Evolutionary conservation across 2,329 filamentous ascomycete species (phyloP).

Genomic region (Sporothrix inflata): DNA sequence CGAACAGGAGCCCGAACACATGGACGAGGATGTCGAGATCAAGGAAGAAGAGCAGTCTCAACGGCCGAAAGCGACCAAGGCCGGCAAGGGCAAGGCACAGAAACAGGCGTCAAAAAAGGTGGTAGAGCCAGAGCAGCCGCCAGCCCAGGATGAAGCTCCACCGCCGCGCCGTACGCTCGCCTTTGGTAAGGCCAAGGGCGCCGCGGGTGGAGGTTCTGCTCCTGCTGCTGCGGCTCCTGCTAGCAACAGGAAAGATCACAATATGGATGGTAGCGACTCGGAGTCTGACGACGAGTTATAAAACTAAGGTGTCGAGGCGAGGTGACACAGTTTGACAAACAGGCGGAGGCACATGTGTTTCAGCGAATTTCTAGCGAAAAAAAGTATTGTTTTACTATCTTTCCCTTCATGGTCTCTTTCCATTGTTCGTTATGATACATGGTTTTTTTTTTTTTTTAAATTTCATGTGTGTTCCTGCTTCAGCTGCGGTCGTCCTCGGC

Average conservation of each 20-base stretch:
- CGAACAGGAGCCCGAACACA: conserved; percentile 43
- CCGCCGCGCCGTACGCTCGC: conserved; percentile 38
- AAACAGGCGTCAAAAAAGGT: not conserved
- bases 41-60: not conserved
- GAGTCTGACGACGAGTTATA: conserved; percentile 62
- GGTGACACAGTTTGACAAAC: not conserved
- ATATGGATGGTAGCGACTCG: conserved; percentile 48
- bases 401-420: not conserved
- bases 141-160: conserved; percentile 33
- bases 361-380: not conserved
- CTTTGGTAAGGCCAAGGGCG: conserved; percentile 27
- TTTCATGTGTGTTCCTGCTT: not conserved
- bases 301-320: conserved; percentile 31
- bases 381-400: too few species aligned
- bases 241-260: conserved; percentile 3
- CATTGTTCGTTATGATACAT: not conserved
- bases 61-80: not conserved
- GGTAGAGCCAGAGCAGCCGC: not conserved
- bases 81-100: not conserved
- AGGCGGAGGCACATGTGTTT: not conserved
- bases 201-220: conserved; percentile 6
- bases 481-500: conserved; percentile 51
- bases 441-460: not conserved
- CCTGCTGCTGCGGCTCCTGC: conserved; percentile 27
- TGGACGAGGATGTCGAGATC: conserved; percentile 26